Conservation (phyloP, 306 rosid genomes). For the Cucumis hystrix region DNA sequence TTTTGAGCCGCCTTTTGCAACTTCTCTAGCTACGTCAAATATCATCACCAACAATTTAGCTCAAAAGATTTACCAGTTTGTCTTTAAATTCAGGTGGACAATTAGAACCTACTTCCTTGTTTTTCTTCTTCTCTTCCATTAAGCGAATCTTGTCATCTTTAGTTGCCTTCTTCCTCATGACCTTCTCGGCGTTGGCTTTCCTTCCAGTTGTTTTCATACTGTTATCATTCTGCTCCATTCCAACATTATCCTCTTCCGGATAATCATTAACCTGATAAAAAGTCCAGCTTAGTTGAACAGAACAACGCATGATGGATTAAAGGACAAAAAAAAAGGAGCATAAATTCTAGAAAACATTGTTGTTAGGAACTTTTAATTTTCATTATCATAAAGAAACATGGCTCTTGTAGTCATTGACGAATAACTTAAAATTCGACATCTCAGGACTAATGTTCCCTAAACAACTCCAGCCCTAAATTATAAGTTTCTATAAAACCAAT, state of each 20-base stretch:
- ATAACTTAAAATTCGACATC: background rate
- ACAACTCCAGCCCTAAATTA: background rate
- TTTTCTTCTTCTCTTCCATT: slow-evolving; percentile 70
- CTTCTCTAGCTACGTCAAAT: slow-evolving; percentile 61
- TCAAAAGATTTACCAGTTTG: slow-evolving; percentile 4
- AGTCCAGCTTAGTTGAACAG: background rate
- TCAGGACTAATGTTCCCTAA: background rate
- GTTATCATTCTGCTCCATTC: slow-evolving; percentile 28
- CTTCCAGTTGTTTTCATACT: slow-evolving; percentile 14
- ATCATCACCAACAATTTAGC: slow-evolving; percentile 10
- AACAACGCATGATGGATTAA: background rate
- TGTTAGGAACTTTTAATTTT: background rate
- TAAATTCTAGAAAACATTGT: background rate
- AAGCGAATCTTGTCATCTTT: slow-evolving; percentile 57
- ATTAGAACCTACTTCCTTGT: slow-evolving; percentile 49
- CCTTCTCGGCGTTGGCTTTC: slow-evolving; percentile 18
- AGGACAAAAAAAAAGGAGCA: background rate
- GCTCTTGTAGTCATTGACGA: background rate
- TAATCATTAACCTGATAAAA: slow-evolving; percentile 24
- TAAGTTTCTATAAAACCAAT: background rate
- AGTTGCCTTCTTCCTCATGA: slow-evolving; percentile 38
- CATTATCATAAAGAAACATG: background rate
- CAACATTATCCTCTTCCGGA: slow-evolving; percentile 25
- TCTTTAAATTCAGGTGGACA: background rate
- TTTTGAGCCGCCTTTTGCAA: slow-evolving; percentile 61